These are phyloP conservation scores for Pestalotiopsis sp. DNA, from an alignment of 2,329 filamentous ascomycete genomes.

Conservation along the genomic window DNA sequence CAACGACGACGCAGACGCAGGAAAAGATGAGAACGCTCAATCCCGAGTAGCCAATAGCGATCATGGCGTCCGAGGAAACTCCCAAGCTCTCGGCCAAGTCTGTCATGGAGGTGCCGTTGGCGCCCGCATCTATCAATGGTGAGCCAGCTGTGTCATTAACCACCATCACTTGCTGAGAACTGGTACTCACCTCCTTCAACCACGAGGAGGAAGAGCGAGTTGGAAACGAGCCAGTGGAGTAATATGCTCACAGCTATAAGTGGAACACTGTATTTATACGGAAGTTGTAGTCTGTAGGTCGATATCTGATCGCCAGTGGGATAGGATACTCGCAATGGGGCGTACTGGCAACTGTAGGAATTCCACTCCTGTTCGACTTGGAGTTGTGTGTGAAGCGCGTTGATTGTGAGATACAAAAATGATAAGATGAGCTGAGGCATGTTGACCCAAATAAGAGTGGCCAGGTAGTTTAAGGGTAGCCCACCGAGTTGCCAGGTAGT, in stretches of 20 bases:
- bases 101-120: neutral
- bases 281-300: constrained; percentile 42
- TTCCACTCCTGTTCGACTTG: constrained; percentile 45
- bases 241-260: constrained; percentile 35
- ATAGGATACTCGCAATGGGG: constrained; percentile 37
- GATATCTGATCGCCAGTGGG: constrained; percentile 34
- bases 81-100: neutral
- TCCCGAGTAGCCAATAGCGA: neutral
- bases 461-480: neutral
- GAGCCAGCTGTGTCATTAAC: neutral
- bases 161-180: no score
- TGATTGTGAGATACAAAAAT: constrained; percentile 44
- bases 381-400: constrained; percentile 45
- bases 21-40: neutral
- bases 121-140: neutral
- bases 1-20: constrained; percentile 12
- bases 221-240: constrained; percentile 46
- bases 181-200: constrained; percentile 23
- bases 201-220: constrained; percentile 38
- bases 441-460: constrained; percentile 34
- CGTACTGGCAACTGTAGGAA: constrained; percentile 30
- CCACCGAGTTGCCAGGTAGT: neutral
- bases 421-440: constrained; percentile 43
- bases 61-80: neutral
- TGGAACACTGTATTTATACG: constrained; percentile 43